Base-by-base conservation (phyloP, 129 eudicot species). In the Ambrosia artemisiifolia region DNA sequence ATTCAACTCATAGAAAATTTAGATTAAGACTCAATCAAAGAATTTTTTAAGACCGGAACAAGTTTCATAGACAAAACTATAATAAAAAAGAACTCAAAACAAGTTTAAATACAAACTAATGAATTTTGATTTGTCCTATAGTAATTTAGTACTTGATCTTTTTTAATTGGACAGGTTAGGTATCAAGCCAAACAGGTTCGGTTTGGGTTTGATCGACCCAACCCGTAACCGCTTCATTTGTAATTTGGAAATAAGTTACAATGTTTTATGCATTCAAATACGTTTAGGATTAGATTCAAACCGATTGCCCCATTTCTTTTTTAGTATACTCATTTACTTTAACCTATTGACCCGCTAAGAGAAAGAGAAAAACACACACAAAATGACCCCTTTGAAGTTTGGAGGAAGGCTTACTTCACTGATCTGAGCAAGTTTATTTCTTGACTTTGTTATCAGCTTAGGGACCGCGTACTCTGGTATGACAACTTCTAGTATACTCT, bases 401-500 rank as follows among this genome's bases (percentile, higher is more conserved):
- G 7, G 64, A 75, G 70, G 33, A 30, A 49, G 56, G 49, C 79
- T 61, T 33, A 92, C 99, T 87, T 94, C 96, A 74, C 99, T 90
- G 77, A 94, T 94, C 86, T 90, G 96, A 69, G 88, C 84, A 54
- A 94, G 97, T 72, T 90, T 90, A 71, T 85, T 94, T 78, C 82
- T 90, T 54, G 96, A 90, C 75, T 94, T 90, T 55, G 90, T 91
- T 42, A 86, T 81, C 61, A 94, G 99, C 81, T 86, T 88, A 36
- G 99, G 72, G 49, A 88, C 96, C 13, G 93, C 99, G 86, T 90
- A 83, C 57, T 85, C 96, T 34, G 99, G 96, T 73, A 94, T 90
- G 48, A 94, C 99, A 72, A 94, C 91, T 87, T 94, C 99, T 71
- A 94, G 78, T 19, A 75, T 94, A 65, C 99, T 94, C 83, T 96